phyloP scores from a whole-genome alignment of 306 rosid genomes.

The Potentilla sterilis region DNA sequence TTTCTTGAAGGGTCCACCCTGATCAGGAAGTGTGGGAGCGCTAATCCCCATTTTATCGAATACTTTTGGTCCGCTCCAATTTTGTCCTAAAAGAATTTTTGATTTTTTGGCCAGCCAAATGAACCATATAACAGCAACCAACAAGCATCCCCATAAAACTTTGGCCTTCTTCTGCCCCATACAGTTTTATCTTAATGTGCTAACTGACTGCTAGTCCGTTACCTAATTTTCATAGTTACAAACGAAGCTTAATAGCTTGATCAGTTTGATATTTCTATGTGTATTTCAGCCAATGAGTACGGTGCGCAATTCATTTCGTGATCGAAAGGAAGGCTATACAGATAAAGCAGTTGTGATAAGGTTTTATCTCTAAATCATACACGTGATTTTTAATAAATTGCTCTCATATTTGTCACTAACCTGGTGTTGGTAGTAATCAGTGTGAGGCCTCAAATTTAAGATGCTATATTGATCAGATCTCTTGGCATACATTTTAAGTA shows the following conservation, averaged over 20 bases:
- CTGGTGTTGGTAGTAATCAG: not conserved
- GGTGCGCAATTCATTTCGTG: constrained; percentile 77
- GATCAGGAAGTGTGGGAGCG: not conserved
- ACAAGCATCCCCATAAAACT: not conserved
- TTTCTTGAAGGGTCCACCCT: not conserved
- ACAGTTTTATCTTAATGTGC: not conserved
- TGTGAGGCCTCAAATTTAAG: not conserved
- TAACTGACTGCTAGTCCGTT: not conserved
- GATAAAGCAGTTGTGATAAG: constrained; percentile 88
- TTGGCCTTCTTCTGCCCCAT: not conserved
- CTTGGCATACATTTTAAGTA: not conserved
- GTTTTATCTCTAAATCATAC: constrained; percentile 33
- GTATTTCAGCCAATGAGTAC: constrained; percentile 73
- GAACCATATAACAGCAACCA: not conserved
- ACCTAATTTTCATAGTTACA: not conserved
- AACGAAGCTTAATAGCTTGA: not conserved
- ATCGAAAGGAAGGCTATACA: constrained; percentile 84
- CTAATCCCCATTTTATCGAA: not conserved
- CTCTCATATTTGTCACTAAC: not conserved
- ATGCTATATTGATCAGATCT: not conserved
- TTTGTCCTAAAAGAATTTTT: not conserved
- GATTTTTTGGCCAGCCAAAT: not conserved
- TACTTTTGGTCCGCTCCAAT: not conserved
- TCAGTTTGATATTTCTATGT: not conserved
- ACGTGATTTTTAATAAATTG: not conserved